Base-by-base conservation (phyloP, 331 rosid species). In the Cydonia oblonga region DNA sequence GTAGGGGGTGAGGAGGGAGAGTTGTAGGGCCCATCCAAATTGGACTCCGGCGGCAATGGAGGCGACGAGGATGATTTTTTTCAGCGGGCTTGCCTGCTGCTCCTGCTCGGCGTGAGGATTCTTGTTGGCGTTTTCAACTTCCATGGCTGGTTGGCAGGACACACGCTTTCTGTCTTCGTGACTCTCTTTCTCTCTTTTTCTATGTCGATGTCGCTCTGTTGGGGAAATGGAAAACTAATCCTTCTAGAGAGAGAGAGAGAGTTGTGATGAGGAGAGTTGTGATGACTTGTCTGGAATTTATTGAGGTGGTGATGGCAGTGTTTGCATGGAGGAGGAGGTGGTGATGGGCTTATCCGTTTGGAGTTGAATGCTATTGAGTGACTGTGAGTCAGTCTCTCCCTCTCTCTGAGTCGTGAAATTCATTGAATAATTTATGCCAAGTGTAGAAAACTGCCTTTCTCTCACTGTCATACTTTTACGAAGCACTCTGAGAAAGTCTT, bases 1-100 rank as follows among this genome's bases (percentile, higher is more conserved):
- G 56, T 93, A 93, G 0, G 98, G 98, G 19, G 98, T 93, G 6
- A 93, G 62, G 0, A 93, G 72, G 0, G 98, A 93, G 2, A 93
- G 96, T 68, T 93, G 97, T 0, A 93, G 74, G 14, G 98, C 98
- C 98, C 98, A 93, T 0, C 96, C 96, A 54, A 93, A 93, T 60
- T 93, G 98, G 6, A 93, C 28, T 0, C 97, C 98, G 5, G 97
- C 96, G 0, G 97, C 98, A 3, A 93, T 93, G 16, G 97, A 84
- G 0, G 97, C 84, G 1, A 93, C 91, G 0, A 71, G 67, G 14
- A 88, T 72, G 33, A 93, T 79, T 49, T 86, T 85, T 0, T 69
- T 57, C 6, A 86, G 52, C 0, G 93, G 84, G 29, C 84, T 84
- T 0, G 46, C 25, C 24, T 14, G 64, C 53, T 23, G 7, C 20